phyloP scores from a whole-genome alignment of 179 eudicot species.

The Heliamphora pulchella region DNA sequence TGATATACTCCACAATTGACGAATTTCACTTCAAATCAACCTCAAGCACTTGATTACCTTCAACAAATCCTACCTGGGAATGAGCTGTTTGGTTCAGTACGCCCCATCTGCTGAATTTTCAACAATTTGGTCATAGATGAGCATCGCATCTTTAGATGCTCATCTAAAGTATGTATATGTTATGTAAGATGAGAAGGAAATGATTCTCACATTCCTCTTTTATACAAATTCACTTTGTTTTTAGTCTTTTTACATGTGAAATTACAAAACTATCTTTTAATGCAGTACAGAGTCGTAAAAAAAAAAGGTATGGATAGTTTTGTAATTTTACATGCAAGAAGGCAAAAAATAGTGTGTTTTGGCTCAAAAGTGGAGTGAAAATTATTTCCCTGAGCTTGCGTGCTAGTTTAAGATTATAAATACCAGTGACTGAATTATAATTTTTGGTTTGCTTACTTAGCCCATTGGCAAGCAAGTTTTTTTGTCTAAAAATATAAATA shows the following conservation, averaged over 20 bases:
- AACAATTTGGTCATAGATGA: background rate
- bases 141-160: background rate
- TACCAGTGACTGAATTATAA: background rate
- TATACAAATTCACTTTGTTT: no score
- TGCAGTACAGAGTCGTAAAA: no score
- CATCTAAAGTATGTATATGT: background rate
- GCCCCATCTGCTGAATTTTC: background rate
- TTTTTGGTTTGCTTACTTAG: background rate
- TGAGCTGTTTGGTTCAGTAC: background rate
- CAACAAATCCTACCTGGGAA: background rate
- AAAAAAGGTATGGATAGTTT: no score
- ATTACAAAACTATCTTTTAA: no score
- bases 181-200: no score
- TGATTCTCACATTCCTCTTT: no score
- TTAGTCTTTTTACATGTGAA: no score
- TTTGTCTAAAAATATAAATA: background rate
- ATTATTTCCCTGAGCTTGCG: no score
- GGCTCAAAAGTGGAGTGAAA: no score
- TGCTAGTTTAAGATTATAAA: background rate
- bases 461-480: background rate
- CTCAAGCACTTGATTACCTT: slow-evolving; percentile 25
- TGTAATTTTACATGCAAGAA: no score
- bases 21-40: slow-evolving; percentile 77
- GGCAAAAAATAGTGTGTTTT: no score
- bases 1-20: slow-evolving; percentile 78